A percentile compares a stretch with the other conserved stretches of the same genome.
Conservation (phyloP, 2,329 filamentous ascomycete species). For the Tetracladium maxilliforme region DNA sequence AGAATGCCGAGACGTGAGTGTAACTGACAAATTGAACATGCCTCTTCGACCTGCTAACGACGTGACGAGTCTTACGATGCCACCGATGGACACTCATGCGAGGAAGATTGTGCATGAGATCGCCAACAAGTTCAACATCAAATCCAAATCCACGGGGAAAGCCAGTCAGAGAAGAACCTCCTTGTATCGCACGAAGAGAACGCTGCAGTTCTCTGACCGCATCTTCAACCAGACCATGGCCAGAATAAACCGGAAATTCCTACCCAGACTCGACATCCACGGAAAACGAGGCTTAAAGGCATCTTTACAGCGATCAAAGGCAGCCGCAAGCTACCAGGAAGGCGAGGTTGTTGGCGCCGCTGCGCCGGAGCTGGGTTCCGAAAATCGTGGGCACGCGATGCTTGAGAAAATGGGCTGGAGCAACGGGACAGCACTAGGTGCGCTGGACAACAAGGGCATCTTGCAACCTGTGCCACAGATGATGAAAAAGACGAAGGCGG, state of each 20-base stretch:
- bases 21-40: slow-evolving; percentile 1
- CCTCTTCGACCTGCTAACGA: slow-evolving; percentile 1
- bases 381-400: slow-evolving; percentile 76
- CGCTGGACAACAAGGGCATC: slow-evolving; percentile 74
- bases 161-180: slow-evolving; percentile 62
- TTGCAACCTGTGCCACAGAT: slow-evolving; percentile 73
- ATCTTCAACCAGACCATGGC: slow-evolving; percentile 32
- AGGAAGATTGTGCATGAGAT: slow-evolving; percentile 72
- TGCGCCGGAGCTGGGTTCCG: slow-evolving; percentile 68
- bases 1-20: slow-evolving; percentile 45
- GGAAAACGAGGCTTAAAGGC: slow-evolving; percentile 12
- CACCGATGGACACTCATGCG: slow-evolving; percentile 68
- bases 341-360: slow-evolving; percentile 79
- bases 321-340: slow-evolving; percentile 51
- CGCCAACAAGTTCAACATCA: slow-evolving; percentile 60
- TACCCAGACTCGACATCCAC: slow-evolving; percentile 34
- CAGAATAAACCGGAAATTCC: slow-evolving; percentile 35
- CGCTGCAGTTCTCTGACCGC: slow-evolving; percentile 41
- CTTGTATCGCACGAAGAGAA: slow-evolving; percentile 59
- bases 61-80: slow-evolving; percentile 44
- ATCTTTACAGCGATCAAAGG: slow-evolving; percentile 16
- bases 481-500: slow-evolving; percentile 75
- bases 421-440: slow-evolving; percentile 70
- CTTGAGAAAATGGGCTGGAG: slow-evolving; percentile 97
- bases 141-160: slow-evolving; percentile 69